Conservation (phyloP, 257 asterid genomes). For the Nicotiana undulata region DNA sequence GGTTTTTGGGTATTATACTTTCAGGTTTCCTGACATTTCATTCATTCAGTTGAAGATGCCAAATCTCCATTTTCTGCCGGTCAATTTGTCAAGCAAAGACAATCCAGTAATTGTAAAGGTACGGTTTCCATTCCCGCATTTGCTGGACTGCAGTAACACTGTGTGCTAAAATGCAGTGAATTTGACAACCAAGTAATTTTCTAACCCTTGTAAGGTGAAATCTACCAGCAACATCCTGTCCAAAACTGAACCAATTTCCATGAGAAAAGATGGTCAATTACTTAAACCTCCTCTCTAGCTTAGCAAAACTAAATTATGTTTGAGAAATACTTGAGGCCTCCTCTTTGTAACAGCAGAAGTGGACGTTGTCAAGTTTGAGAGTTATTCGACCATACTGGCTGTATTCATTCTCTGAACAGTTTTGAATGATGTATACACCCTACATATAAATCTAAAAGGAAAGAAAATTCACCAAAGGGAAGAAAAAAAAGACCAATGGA, state of each 20-base stretch:
- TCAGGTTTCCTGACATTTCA: constrained; percentile 76
- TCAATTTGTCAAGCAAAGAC: constrained; percentile 78
- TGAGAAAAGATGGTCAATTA: background rate
- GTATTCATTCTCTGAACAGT: background rate
- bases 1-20: constrained; percentile 13
- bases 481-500: background rate
- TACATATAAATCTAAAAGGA: background rate
- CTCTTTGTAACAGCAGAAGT: background rate
- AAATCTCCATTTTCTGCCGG: constrained; percentile 87
- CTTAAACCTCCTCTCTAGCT: background rate
- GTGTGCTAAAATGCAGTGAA: background rate
- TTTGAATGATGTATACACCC: background rate
- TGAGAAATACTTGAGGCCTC: background rate
- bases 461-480: background rate
- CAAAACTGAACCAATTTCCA: background rate
- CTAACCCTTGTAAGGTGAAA: background rate
- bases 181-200: background rate
- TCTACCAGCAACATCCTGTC: background rate
- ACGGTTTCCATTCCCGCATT: constrained; percentile 2
- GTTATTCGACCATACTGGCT: background rate
- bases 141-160: background rate
- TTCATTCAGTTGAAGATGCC: constrained; percentile 80
- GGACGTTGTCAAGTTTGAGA: background rate
- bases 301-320: background rate
- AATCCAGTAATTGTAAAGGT: constrained; percentile 77